phyloP scores from a whole-genome alignment of 148 eudicot species.

The Cornus controversa region DNA sequence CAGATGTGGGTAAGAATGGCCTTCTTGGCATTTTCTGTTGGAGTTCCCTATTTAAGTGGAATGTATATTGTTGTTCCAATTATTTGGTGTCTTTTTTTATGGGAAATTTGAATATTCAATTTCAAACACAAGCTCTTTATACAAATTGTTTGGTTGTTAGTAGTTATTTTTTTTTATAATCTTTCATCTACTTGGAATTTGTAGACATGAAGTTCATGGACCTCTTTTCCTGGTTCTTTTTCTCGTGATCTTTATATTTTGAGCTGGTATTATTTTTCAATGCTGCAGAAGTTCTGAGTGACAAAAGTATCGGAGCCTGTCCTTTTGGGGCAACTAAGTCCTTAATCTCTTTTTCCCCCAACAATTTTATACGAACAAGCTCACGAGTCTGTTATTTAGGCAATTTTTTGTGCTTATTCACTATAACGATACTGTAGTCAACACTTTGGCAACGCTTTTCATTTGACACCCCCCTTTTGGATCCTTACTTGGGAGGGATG shows the following conservation, averaged over 20 bases:
- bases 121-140: not conserved
- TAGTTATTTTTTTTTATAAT: not conserved
- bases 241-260: not conserved
- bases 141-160: not conserved
- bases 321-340: not conserved
- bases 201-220: not conserved
- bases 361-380: not conserved
- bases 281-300: not conserved
- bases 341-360: not conserved
- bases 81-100: not conserved
- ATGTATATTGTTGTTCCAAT: not conserved
- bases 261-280: not conserved
- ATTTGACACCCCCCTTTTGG: not conserved
- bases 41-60: not conserved
- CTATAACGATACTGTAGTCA: not conserved
- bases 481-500: not conserved
- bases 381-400: not conserved
- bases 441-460: no score
- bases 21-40: constrained; percentile 4
- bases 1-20: constrained; percentile 92
- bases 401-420: not conserved
- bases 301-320: not conserved
- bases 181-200: not conserved
- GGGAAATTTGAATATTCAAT: not conserved
- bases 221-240: not conserved